A percentile compares a stretch with the other conserved stretches of the same genome.
These are phyloP conservation scores for Roridomyces roridus DNA, from an alignment of 768 basidiomycete genomes.

Conservation along the genomic window DNA sequence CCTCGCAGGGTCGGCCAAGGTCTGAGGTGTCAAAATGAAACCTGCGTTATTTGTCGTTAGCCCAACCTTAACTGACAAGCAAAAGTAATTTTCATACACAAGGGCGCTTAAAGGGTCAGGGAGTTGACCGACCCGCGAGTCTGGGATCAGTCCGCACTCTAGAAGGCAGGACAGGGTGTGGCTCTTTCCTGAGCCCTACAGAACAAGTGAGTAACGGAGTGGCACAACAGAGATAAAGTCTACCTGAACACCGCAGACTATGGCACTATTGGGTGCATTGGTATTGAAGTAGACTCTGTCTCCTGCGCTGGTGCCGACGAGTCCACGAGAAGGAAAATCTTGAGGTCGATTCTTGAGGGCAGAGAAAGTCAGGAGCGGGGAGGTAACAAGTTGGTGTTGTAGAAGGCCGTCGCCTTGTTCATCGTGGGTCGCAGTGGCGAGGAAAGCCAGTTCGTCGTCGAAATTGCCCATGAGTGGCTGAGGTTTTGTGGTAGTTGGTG, in stretches of 20 bases:
- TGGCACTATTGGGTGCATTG: conserved; percentile 56
- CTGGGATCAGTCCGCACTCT: conserved; percentile 53
- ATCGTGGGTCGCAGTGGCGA: too few species aligned
- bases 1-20: conserved; percentile 19
- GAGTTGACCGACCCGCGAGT: conserved; percentile 42
- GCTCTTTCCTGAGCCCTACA: conserved; percentile 55
- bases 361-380: conserved; percentile 16
- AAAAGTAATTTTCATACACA: conserved; percentile 28
- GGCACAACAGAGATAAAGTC: too few species aligned
- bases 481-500: background rate
- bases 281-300: conserved; percentile 57
- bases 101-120: conserved; percentile 53
- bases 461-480: background rate
- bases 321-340: conserved; percentile 23
- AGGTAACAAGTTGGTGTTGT: conserved; percentile 15
- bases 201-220: too few species aligned
- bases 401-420: too few species aligned
- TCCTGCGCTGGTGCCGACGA: conserved; percentile 34
- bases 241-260: conserved; percentile 59
- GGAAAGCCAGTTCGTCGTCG: too few species aligned
- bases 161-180: conserved; percentile 58
- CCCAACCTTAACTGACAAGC: too few species aligned
- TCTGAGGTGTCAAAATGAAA: conserved; percentile 22
- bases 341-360: conserved; percentile 8
- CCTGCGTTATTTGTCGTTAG: background rate